Percentiles rank a stretch among this genome's conserved stretches.
phyloP scores from a whole-genome alignment of 495 filamentous ascomycete genomes.

The Parathielavia hyrcaniae region DNA sequence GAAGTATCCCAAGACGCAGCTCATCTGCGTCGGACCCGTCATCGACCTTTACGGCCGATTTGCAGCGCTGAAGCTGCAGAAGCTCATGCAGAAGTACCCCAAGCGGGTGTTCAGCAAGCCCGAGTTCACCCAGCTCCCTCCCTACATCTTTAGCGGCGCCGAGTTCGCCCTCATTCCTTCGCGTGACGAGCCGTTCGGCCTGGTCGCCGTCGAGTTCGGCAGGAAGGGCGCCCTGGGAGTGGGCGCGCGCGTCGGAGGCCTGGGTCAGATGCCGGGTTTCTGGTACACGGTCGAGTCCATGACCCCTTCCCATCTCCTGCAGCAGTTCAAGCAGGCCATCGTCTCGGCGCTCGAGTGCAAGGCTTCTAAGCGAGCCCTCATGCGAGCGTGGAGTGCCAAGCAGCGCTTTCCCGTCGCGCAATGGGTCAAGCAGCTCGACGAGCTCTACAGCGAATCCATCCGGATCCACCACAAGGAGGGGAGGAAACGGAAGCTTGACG shows the following conservation, averaged over 20 bases:
- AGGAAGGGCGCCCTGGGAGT: slow-evolving; percentile 72
- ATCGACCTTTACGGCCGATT: slow-evolving; percentile 78
- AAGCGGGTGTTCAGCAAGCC: slow-evolving; percentile 70
- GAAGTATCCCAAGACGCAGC: slow-evolving; percentile 56
- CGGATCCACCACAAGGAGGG: slow-evolving; percentile 35
- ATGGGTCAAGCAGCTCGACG: slow-evolving; percentile 59
- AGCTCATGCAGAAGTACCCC: slow-evolving; percentile 69
- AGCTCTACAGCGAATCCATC: slow-evolving; percentile 50
- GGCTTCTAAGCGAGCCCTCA: slow-evolving; percentile 48
- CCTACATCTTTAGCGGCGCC: slow-evolving; percentile 70
- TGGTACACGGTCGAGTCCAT: slow-evolving; percentile 67
- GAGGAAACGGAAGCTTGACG: slow-evolving; percentile 32
- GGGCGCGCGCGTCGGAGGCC: slow-evolving; percentile 59
- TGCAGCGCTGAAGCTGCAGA: slow-evolving; percentile 64
- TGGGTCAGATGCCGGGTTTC: slow-evolving; percentile 77
- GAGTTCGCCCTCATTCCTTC: slow-evolving; percentile 76
- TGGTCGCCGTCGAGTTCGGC: slow-evolving; percentile 78
- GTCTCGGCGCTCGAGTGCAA: slow-evolving; percentile 59
- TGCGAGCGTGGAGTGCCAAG: slow-evolving; percentile 70
- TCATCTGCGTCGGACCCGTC: slow-evolving; percentile 66
- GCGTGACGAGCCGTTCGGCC: slow-evolving; percentile 72
- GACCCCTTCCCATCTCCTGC: slow-evolving; percentile 61
- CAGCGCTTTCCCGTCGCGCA: slow-evolving; percentile 71
- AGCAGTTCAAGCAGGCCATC: slow-evolving; percentile 67
- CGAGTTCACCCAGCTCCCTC: slow-evolving; percentile 67